Base-by-base conservation (phyloP, 495 filamentous ascomycete genomes). In the Talaromyces thailandensis region DNA sequence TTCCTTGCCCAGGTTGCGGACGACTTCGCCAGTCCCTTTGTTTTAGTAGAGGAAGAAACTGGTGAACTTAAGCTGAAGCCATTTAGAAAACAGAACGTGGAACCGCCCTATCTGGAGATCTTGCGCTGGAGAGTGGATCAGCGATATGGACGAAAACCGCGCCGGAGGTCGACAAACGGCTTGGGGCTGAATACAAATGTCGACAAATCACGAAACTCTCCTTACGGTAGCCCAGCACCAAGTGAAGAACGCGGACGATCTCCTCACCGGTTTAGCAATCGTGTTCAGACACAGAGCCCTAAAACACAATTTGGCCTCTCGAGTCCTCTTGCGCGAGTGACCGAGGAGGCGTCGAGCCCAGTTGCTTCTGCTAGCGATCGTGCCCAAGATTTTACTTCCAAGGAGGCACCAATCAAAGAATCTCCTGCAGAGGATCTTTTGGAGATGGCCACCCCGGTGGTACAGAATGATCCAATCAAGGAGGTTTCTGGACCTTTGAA, bases 91-190 rank as follows among this genome's bases (percentile, higher is more conserved):
- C 82, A 87, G 60, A 89, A 86, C 57, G 89, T 96, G 48, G 93
- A 99, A 70, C 94, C 95, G n/a, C 81, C 85, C 16, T 99, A 98
- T 72, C 81, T 98, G 66, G 92, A 97, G 63, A 96, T 98, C 64
- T 79, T 99, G 65, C 83, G 94, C 56, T 97, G 95, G 88, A 84
- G 94, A 68, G 86, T 87, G 73, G 95, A 98, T 70, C 94, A 96
- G 71, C 96, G 94, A 75, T 91, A 91, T 70, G 94, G 94, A 32
- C 86, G 91, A 50, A 75, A 74, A 58, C 78, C 75, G 63, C 75
- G 77, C 32, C 79, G 79, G 68, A 79, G 74, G 68, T 70, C 65
- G 31, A 74, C 79, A 25, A 77, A 70, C 23, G 77, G 76, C 4
- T 66, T 77, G 28, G 76, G 76, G 6, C 66, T 72, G 28, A 81